Base-by-base conservation (phyloP, 2,329 filamentous ascomycete species). In the Xylaria sp. region DNA sequence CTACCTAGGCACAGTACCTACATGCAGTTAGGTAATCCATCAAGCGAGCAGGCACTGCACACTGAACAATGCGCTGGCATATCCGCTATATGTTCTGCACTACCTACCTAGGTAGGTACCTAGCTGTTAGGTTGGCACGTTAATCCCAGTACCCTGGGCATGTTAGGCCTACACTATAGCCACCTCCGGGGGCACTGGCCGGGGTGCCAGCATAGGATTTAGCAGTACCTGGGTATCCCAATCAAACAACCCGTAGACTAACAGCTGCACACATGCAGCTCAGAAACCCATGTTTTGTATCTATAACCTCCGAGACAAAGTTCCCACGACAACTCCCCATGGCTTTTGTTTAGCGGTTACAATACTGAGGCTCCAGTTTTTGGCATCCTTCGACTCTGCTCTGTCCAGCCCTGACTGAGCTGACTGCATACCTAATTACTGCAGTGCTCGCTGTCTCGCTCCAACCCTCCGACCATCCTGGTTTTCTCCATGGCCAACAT, bases 241-340 rank as follows among this genome's bases (percentile, higher is more conserved):
- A 57, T 8, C 5, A 29, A 44, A 44, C 27, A 58, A 44, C 40
- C 23, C 16, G 23, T 29, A 59, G n/a, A n/a, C n/a, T n/a, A n/a
- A 21, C 40, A 57, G 18, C 54, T 40, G 54, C 35, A 42, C 35
- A 57, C n/a, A n/a, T n/a, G n/a, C n/a, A n/a, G 54, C 21, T n/a
- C n/a, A 57, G 21, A 40, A n/a, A 44, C 55, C 55, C 55, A 58
- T 27, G 55, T 58, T n/a, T 58, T 29, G 23, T 42, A 42, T 59
- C 12, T 59, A 40, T 8, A 27, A 42, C 54, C 55, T 47, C 40
- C 25, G 25, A 59, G 55, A 59, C 55, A 59, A 44, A 2, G 35
- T 5, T 37, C 53, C 35, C 40, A 40, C 32, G 25, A 42, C 21
- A 18, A 57, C 35, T 12, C 35, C 21, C 10, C 8, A 51, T 51